Percentiles rank a stretch among this genome's conserved stretches.
Evolutionary conservation across 495 filamentous ascomycete species (phyloP).

Genomic region (Cercophora newfieldiana): DNA sequence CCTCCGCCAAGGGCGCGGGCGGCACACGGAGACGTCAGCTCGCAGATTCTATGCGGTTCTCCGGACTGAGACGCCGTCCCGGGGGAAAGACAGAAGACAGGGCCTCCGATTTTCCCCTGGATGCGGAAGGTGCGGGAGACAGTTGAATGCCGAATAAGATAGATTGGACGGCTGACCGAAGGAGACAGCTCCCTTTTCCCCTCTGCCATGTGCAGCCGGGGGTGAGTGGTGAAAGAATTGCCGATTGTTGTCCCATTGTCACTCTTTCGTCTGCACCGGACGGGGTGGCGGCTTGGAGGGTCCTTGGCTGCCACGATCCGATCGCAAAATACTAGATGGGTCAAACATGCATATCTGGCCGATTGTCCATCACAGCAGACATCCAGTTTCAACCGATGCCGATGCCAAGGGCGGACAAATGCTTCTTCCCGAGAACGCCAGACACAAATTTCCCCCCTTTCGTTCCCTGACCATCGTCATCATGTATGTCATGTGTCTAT

Average conservation of each 20-base stretch:
- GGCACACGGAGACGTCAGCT: conserved; percentile 18
- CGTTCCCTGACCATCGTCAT: background rate
- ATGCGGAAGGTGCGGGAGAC: background rate
- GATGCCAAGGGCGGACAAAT: background rate
- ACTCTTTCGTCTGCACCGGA: background rate
- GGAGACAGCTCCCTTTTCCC: background rate
- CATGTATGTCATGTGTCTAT: background rate
- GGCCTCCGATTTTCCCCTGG: background rate
- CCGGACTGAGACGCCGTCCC: background rate
- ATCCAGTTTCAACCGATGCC: background rate
- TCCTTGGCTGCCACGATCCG: background rate
- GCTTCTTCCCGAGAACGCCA: background rate
- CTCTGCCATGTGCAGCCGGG: background rate
- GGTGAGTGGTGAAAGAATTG: background rate
- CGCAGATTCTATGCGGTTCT: conserved; percentile 9
- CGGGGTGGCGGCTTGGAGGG: background rate
- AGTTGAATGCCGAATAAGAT: background rate
- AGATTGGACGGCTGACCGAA: background rate
- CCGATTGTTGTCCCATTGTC: background rate
- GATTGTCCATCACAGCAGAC: background rate
- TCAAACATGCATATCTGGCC: background rate
- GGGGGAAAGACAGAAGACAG: background rate
- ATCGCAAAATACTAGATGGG: background rate
- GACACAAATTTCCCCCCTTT: background rate
- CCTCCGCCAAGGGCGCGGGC: conserved; percentile 8